Evolutionary conservation across 2,329 filamentous ascomycete genomes (phyloP), one percentile per base, ranked within the genome.

Genomic region (Aspergillus aculeatus): DNA sequence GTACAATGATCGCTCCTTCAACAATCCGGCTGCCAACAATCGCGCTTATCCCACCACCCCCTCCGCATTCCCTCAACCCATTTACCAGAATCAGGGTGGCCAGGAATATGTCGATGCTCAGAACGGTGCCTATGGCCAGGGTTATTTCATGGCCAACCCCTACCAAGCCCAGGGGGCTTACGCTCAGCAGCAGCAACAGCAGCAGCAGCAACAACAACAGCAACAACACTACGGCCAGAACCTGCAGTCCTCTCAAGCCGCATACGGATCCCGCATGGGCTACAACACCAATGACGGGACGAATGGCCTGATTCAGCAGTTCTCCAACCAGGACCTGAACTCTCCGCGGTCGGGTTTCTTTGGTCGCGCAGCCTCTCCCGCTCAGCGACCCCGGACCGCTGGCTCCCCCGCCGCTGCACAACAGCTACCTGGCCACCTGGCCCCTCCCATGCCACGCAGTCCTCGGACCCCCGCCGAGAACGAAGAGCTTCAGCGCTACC

Each of bases 31-130:
- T 62, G 77, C 85, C 70, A 83, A 82, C 75, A 89, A 89, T 75
- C 84, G 89, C 73, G 82, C 86, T 66, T 92, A 91, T 82, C 90
- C 89, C 68, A 92, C 94, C 56, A 97, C 94, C 10, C 94, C 94
- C 55, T 97, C 94, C 66, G 96, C 93, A 60, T 98, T 98, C 73
- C 94, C 94, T 12, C 94, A 98, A 79, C 93, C 93, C 62, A 90
- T 96, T 74, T 88, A 86, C 71, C 83, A 84, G 54, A 83, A 82
- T 69, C 81, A 84, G 68, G 79, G 81, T 56, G 83, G 83, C 50
- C 84, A 86, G 74, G 85, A 87, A 66, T 86, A 88, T 69, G 81
- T 84, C 62, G 84, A 84, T 64, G 73, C 77, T 55, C 77, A 77
- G 57, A 78, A 77, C 66, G 75, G 73, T 50, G 70, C 69, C 48